These are phyloP conservation scores for Leccinum broughii DNA, from an alignment of 768 basidiomycete genomes.

Conservation along the genomic window DNA sequence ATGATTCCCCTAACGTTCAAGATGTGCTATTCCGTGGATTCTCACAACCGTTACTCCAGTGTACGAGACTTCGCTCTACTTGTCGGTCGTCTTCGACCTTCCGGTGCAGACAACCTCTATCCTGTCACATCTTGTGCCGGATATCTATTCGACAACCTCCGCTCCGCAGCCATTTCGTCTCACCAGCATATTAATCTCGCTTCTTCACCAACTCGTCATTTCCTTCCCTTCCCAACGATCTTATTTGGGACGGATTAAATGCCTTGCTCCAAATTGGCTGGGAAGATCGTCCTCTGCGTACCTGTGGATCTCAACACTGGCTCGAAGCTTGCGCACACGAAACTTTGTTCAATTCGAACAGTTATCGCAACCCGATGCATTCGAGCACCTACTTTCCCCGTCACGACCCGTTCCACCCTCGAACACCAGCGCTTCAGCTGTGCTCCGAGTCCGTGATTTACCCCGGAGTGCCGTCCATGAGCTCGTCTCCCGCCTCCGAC, in stretches of 20 bases:
- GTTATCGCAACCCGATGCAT: slow-evolving; percentile 38
- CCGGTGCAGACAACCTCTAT: slow-evolving; percentile 62
- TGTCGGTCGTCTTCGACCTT: slow-evolving; percentile 62
- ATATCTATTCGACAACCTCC: slow-evolving; percentile 38
- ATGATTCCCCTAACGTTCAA: neutral
- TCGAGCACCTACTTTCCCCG: slow-evolving; percentile 23
- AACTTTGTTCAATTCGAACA: slow-evolving; percentile 56
- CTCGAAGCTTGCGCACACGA: slow-evolving; percentile 49
- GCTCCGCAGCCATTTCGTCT: slow-evolving; percentile 25
- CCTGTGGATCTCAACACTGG: slow-evolving; percentile 54
- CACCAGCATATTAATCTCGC: slow-evolving; percentile 45
- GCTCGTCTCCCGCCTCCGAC: slow-evolving; percentile 49
- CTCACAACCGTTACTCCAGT: slow-evolving; percentile 38
- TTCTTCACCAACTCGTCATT: slow-evolving; percentile 57
- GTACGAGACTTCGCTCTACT: slow-evolving; percentile 71
- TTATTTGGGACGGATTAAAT: slow-evolving; percentile 37
- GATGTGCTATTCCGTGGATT: neutral
- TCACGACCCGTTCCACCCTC: slow-evolving; percentile 7
- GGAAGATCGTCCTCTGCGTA: slow-evolving; percentile 36
- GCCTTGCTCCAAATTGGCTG: slow-evolving; percentile 36
- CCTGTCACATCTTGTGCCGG: slow-evolving; percentile 57
- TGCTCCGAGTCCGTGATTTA: slow-evolving; percentile 23
- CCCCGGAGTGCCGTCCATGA: slow-evolving; percentile 43
- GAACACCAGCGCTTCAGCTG: neutral
- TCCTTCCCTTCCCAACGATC: slow-evolving; percentile 65